Evolutionary conservation across 2,329 filamentous ascomycete species (phyloP).

Genomic region (Fusarium bactridioides): DNA sequence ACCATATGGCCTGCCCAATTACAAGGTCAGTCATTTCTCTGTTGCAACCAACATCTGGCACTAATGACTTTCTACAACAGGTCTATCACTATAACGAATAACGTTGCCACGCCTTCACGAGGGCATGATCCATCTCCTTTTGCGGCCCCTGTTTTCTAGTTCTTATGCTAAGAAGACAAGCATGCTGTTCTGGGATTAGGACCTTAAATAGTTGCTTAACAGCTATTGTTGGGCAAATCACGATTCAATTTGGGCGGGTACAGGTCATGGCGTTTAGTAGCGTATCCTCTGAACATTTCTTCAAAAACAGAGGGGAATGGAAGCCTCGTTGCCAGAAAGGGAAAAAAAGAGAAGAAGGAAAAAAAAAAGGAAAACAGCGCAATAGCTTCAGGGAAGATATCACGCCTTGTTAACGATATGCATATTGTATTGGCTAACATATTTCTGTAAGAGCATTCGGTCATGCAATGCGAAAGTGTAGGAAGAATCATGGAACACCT

Average conservation of each 20-base stretch:
- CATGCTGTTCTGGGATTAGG: background rate
- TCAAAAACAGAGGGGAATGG: conserved; percentile 5
- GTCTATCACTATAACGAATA: conserved; percentile 92
- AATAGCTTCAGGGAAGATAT: background rate
- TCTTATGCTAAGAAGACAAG: conserved; percentile 18
- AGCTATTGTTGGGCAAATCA: conserved; percentile 17
- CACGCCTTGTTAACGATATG: background rate
- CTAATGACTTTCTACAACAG: conserved; percentile 53
- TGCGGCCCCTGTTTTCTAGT: conserved; percentile 15
- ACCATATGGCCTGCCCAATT: conserved; percentile 90
- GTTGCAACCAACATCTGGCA: background rate
- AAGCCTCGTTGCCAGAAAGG: background rate
- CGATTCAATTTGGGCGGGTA: conserved; percentile 34
- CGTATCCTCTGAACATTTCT: conserved; percentile 26
- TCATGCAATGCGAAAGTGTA: background rate
- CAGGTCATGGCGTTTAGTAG: conserved; percentile 40
- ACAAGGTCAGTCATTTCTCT: conserved; percentile 73
- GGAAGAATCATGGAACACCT: background rate
- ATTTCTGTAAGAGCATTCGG: conserved; percentile 2
- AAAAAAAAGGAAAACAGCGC: background rate
- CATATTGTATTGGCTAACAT: conserved; percentile 6
- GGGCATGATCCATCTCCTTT: conserved; percentile 8
- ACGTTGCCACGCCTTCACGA: conserved; percentile 34
- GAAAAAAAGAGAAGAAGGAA: too few species aligned
- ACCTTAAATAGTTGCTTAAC: background rate